Percentiles rank a stretch among this genome's conserved stretches.
These are phyloP conservation scores for Monilinia fructicola DNA, from an alignment of 2,329 filamentous ascomycete species.

Conservation along the genomic window DNA sequence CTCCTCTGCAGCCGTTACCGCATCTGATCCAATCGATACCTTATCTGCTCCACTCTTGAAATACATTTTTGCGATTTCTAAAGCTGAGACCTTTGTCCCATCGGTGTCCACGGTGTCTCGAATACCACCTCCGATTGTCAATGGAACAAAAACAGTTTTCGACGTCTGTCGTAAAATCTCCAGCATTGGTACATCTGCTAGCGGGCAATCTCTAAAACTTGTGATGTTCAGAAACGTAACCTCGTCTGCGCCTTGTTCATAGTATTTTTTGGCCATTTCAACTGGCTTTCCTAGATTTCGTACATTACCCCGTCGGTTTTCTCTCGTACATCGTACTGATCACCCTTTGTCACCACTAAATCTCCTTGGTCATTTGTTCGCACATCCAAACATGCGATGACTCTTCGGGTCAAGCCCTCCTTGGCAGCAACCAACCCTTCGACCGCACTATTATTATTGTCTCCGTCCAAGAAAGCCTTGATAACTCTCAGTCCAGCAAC, in stretches of 20 bases:
- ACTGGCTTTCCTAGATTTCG: slow-evolving; percentile 96
- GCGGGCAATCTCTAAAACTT: slow-evolving; percentile 90
- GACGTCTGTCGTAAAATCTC: slow-evolving; percentile 86
- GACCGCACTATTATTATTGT: slow-evolving; percentile 42
- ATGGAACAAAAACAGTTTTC: slow-evolving; percentile 88
- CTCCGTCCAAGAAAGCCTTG: slow-evolving; percentile 80
- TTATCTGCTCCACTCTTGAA: slow-evolving; percentile 98
- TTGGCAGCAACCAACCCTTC: slow-evolving; percentile 37
- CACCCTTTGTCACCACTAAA: slow-evolving; percentile 95
- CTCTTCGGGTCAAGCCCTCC: slow-evolving; percentile 82
- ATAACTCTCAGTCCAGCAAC: slow-evolving; percentile 81
- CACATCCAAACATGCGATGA: slow-evolving; percentile 96
- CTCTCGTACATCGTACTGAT: slow-evolving; percentile 97
- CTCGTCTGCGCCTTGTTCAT: slow-evolving; percentile 94
- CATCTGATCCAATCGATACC: slow-evolving; percentile 93
- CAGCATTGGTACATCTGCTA: slow-evolving; percentile 92
- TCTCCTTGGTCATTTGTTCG: slow-evolving; percentile 92
- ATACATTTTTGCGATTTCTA: slow-evolving; percentile 94
- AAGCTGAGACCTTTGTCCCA: slow-evolving; percentile 79
- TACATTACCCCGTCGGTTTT: slow-evolving; percentile 69
- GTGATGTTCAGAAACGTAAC: slow-evolving; percentile 98
- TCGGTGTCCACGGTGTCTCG: slow-evolving; percentile 88
- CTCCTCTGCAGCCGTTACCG: slow-evolving; percentile 87
- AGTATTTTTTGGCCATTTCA: slow-evolving; percentile 90
- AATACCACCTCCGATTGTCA: slow-evolving; percentile 95